Evolutionary conservation across 2,329 filamentous ascomycete genomes (phyloP), one percentile per base, ranked within the genome.

Genomic region (Pseudogymnoascus pannorum): DNA sequence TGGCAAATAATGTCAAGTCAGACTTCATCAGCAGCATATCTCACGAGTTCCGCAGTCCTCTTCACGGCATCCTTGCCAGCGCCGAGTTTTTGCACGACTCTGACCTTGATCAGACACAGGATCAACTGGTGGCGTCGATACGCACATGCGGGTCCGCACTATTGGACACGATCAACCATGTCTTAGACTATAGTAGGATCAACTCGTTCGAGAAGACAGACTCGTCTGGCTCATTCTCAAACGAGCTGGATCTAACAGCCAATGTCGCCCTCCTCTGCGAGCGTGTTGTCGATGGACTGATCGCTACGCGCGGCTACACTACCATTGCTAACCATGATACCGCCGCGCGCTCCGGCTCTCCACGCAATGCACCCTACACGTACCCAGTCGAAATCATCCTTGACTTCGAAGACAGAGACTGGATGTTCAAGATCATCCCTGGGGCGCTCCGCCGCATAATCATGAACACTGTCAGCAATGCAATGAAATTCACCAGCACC

Each of bases 391-490:
- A 68, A 58, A 65, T 71, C 5, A 65, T 69, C 26, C n/a, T 71
- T 16, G 69, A 71, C 57, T 66, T 71, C 12, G 69, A 70, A 57
- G 33, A 64, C 29, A 60, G 64, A 38, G 67, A 71, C 44, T 71
- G 69, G 69, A 64, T 61, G 29, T 71, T 66, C 42, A 67, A 64
- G 33, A 60, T 69, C 24, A 67, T 68, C 57, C 64, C 69, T n/a
- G 70, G 66, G 14, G 68, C 68, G 4, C 51, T 69, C 12, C 65
- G 66, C 20, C 58, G 68, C 44, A 65, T 86, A 36, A 77, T 86
- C 35, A 84, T 85, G 81, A 86, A 86, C 58, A 67, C 85, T 0
- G 79, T 85, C 42, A 82, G 81, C 4, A 87, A 87, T 66, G 78
- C 83, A 0, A 75, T 86, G 65, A 86, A 86, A 67, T 86, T 85